Percentiles rank a stretch among this genome's conserved stretches.
These are phyloP conservation scores for Heliamphora exappendiculata DNA, from an alignment of 148 eudicot species.

Conservation along the genomic window DNA sequence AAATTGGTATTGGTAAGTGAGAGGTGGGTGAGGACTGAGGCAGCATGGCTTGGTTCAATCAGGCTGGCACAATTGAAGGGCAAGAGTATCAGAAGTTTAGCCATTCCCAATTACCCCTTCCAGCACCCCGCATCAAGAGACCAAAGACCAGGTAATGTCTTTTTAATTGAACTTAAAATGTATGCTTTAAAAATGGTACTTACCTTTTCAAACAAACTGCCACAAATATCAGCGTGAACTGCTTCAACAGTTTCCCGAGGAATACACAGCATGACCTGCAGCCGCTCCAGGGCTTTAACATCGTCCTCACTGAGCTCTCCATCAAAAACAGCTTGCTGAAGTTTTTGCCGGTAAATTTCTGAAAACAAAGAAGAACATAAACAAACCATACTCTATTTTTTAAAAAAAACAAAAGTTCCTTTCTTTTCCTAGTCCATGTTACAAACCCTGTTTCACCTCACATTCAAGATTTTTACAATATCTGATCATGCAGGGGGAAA, in stretches of 20 bases:
- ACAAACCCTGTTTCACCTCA: neutral
- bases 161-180: too few species aligned
- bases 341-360: conserved; percentile 91
- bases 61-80: neutral
- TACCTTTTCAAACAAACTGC: conserved; percentile 87
- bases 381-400: neutral
- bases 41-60: neutral
- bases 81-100: neutral
- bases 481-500: neutral
- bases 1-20: neutral
- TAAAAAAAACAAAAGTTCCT: neutral
- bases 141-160: neutral
- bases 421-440: neutral
- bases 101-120: conserved; percentile 1
- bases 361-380: conserved; percentile 1
- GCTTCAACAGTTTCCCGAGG: conserved; percentile 79
- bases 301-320: conserved; percentile 81
- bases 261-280: conserved; percentile 82
- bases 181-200: conserved; percentile 6
- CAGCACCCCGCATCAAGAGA: neutral
- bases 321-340: conserved; percentile 70
- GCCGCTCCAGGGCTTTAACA: conserved; percentile 59
- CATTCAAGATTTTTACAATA: neutral
- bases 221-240: conserved; percentile 82
- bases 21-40: neutral